Percentiles rank a stretch among this genome's conserved stretches.
These are phyloP conservation scores for Talaromyces funiculosus DNA, from an alignment of 2,329 filamentous ascomycete species.

Conservation along the genomic window DNA sequence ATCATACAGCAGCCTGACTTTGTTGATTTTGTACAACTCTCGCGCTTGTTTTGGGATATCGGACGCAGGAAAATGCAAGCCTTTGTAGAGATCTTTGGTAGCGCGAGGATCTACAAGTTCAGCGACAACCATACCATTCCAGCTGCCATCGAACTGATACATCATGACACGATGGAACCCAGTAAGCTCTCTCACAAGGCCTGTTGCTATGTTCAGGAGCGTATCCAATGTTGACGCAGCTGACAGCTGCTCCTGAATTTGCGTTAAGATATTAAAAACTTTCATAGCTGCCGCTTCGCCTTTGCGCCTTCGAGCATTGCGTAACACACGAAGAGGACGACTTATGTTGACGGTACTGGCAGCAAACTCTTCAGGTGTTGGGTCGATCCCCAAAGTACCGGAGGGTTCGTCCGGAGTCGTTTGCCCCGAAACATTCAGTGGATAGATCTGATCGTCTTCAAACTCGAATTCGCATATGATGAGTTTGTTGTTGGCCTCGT, in stretches of 20 bases:
- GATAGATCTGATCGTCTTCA: slow-evolving; percentile 67
- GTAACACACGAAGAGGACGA: slow-evolving; percentile 65
- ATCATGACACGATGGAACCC: slow-evolving; percentile 91
- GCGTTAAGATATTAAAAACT: slow-evolving; percentile 86
- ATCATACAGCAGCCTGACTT: slow-evolving; percentile 81
- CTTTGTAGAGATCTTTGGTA: slow-evolving; percentile 79
- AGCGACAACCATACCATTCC: slow-evolving; percentile 81
- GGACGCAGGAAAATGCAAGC: slow-evolving; percentile 79
- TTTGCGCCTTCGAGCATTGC: slow-evolving; percentile 67
- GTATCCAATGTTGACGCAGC: slow-evolving; percentile 63
- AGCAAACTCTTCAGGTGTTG: slow-evolving; percentile 66
- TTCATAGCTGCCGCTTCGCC: slow-evolving; percentile 88
- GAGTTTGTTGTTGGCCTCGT: slow-evolving; percentile 60
- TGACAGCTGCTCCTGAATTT: slow-evolving; percentile 81
- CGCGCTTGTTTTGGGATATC: slow-evolving; percentile 81
- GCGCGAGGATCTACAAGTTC: slow-evolving; percentile 76
- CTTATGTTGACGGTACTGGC: slow-evolving; percentile 70
- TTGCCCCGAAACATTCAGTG: slow-evolving; percentile 56
- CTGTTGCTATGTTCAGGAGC: slow-evolving; percentile 75
- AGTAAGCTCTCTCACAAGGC: slow-evolving; percentile 81
- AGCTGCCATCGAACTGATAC: slow-evolving; percentile 78
- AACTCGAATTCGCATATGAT: slow-evolving; percentile 85
- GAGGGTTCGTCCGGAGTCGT: slow-evolving; percentile 58
- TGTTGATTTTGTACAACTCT: slow-evolving; percentile 86
- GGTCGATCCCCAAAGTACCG: slow-evolving; percentile 67